phyloP scores from a whole-genome alignment of 768 basidiomycete species.

The Podaxis sp. region DNA sequence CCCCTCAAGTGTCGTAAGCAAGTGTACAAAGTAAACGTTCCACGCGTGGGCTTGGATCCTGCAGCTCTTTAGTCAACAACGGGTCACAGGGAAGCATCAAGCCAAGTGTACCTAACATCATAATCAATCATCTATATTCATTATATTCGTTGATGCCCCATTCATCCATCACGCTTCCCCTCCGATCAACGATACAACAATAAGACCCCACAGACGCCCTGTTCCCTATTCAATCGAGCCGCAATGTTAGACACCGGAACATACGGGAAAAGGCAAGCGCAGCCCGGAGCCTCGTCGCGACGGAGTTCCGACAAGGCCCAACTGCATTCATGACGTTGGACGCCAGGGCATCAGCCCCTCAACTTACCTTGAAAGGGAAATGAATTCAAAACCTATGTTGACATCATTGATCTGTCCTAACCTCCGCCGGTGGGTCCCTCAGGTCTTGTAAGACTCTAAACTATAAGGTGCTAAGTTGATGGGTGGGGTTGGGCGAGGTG shows the following conservation, averaged over 20 bases:
- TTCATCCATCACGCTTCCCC: not conserved
- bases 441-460: too few relatives aligned
- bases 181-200: not conserved
- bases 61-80: not conserved
- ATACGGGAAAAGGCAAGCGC: not conserved
- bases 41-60: not conserved
- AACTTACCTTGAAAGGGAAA: not conserved
- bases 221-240: not conserved
- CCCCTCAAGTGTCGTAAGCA: not conserved
- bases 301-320: not conserved
- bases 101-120: not conserved
- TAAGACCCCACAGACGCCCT: not conserved
- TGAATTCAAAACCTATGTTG: not conserved
- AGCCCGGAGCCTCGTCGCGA: not conserved
- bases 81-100: not conserved
- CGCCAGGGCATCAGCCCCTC: not conserved
- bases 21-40: not conserved
- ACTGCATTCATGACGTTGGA: not conserved
- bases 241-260: not conserved
- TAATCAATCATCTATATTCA: not conserved
- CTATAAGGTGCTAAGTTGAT: not conserved
- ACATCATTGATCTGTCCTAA: not conserved
- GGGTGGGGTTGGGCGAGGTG: not conserved
- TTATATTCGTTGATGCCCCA: not conserved
- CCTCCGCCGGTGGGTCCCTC: constrained; percentile 5